Conservation (phyloP, 2,329 filamentous ascomycete species). For the Diatrype stigma region DNA sequence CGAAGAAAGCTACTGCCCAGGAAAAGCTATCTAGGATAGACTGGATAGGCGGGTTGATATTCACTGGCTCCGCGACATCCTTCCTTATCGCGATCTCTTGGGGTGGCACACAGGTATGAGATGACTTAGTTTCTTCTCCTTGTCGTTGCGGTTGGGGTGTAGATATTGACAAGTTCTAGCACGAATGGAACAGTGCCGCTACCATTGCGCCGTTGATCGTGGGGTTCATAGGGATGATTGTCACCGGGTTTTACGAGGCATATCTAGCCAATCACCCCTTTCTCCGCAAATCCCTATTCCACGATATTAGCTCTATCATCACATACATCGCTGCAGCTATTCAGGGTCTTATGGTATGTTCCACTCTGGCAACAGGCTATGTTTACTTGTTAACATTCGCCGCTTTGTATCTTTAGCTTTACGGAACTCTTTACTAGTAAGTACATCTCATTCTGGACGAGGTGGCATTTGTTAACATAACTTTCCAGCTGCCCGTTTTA, state of each 20-base stretch:
- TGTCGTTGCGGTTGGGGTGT: not conserved
- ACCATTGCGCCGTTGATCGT: constrained; percentile 40
- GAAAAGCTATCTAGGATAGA: constrained; percentile 39
- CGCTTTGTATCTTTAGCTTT: constrained; percentile 14
- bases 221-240: constrained; percentile 34
- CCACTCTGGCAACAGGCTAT: not conserved
- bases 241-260: constrained; percentile 35
- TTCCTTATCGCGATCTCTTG: constrained; percentile 45
- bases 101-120: constrained; percentile 33
- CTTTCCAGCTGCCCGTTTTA: constrained; percentile 28
- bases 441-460: not conserved
- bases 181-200: constrained; percentile 36
- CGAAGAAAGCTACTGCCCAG: constrained; percentile 24
- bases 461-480: not conserved
- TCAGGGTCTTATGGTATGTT: constrained; percentile 30
- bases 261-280: constrained; percentile 28
- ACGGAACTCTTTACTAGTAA: constrained; percentile 22
- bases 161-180: constrained; percentile 13
- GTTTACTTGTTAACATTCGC: constrained; percentile 3
- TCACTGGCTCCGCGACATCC: constrained; percentile 38
- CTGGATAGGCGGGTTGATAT: constrained; percentile 40
- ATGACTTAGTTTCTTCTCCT: not conserved
- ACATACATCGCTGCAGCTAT: constrained; percentile 27
- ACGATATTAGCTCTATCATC: constrained; percentile 22
- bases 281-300: constrained; percentile 27